Evolutionary conservation across 306 rosid genomes (phyloP).

Genomic region (Datisca glomerata): DNA sequence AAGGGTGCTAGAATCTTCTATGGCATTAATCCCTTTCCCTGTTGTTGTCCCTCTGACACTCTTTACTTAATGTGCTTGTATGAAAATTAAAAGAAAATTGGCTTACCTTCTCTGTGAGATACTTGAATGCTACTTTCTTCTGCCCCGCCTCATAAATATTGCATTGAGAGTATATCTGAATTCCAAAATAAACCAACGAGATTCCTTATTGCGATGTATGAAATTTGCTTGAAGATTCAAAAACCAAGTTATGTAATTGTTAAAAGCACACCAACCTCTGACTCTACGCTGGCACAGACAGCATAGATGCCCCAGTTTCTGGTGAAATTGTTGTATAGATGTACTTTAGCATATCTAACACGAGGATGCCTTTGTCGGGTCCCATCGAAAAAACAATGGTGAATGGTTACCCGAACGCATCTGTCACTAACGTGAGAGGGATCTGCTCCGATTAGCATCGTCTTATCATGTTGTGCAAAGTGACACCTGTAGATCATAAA

Average conservation of each 20-base stretch:
- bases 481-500: constrained; percentile 46
- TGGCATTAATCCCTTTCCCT: too few species aligned
- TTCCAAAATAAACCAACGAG: not conserved
- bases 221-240: constrained; percentile 4
- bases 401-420: constrained; percentile 82
- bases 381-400: constrained; percentile 90
- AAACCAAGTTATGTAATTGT: constrained; percentile 3
- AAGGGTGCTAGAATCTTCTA: too few species aligned
- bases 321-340: constrained; percentile 78
- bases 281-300: constrained; percentile 93
- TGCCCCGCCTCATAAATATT: constrained; percentile 98
- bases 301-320: constrained; percentile 98
- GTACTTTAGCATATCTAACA: constrained; percentile 79
- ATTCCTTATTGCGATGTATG: not conserved
- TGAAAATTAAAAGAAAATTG: constrained; percentile 7
- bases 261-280: too few species aligned
- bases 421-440: constrained; percentile 63
- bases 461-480: constrained; percentile 75
- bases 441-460: constrained; percentile 88
- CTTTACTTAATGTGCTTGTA: not conserved
- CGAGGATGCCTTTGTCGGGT: constrained; percentile 95
- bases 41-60: too few species aligned
- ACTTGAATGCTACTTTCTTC: constrained; percentile 75
- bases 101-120: constrained; percentile 70
- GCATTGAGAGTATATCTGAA: constrained; percentile 78